Conservation (phyloP, 331 rosid species). For the Phaseolus coccineus region DNA sequence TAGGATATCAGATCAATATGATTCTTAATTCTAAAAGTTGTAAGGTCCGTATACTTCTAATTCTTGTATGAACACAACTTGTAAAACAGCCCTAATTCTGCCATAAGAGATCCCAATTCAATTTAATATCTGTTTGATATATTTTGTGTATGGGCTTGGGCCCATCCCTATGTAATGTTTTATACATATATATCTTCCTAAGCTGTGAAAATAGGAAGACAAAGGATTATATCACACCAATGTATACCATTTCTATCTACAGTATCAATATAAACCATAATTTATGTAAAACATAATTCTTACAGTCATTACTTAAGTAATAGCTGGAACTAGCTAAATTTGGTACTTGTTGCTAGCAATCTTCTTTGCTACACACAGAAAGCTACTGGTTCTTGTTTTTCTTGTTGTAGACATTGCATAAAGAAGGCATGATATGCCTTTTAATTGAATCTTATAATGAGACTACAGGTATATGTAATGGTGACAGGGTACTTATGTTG, state of each 20-base stretch:
- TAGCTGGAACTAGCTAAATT: background rate
- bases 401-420: conserved; percentile 8
- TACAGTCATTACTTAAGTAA: background rate
- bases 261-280: background rate
- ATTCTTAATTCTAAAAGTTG: conserved; percentile 3
- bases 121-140: background rate
- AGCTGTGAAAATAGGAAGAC: too few relatives aligned
- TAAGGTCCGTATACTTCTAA: background rate
- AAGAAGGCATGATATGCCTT: conserved; percentile 15
- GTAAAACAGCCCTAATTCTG: background rate
- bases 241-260: background rate
- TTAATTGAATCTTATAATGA: conserved; percentile 36
- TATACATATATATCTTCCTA: too few relatives aligned
- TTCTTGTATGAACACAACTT: background rate
- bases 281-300: background rate
- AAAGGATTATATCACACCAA: too few relatives aligned
- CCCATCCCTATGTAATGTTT: too few relatives aligned
- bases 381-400: background rate
- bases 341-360: background rate
- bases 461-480: conserved; percentile 27
- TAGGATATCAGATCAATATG: conserved; percentile 18
- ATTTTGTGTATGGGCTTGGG: too few relatives aligned
- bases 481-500: conserved; percentile 85
- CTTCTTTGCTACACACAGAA: background rate
- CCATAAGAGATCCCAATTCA: background rate